These are phyloP conservation scores for Yamadazyma aaseri DNA, from an alignment of 1,139 yeast genomes.

Conservation along the genomic window DNA sequence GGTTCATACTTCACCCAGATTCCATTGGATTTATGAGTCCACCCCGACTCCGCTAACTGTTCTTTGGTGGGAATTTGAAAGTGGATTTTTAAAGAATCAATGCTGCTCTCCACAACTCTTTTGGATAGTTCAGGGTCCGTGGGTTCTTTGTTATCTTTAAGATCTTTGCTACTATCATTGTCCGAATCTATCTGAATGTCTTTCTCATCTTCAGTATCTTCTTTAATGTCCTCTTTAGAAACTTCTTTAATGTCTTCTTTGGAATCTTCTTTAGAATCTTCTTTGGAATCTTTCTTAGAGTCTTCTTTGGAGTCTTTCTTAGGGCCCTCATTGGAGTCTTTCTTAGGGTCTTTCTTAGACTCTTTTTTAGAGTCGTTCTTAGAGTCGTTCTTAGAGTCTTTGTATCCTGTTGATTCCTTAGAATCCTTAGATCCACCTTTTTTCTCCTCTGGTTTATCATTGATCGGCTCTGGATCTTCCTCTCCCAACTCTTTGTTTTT, in stretches of 20 bases:
- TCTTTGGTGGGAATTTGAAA: conserved; percentile 31
- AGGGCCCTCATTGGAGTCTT: background rate
- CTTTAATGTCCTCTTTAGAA: conserved; percentile 1
- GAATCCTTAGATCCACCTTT: conserved; percentile 17
- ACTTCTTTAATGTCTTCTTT: conserved; percentile 16
- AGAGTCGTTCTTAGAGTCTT: conserved; percentile 10
- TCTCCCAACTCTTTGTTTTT: conserved; percentile 1
- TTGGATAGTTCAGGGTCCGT: conserved; percentile 5
- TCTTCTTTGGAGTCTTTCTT: conserved; percentile 11
- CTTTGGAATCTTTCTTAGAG: conserved; percentile 21
- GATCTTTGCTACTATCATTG: conserved; percentile 12
- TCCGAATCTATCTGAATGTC: conserved; percentile 1
- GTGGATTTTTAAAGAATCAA: conserved; percentile 23
- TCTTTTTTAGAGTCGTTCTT: background rate
- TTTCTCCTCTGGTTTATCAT: conserved; percentile 20
- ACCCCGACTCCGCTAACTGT: conserved; percentile 31
- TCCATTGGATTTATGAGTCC: conserved; percentile 35
- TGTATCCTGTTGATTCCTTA: conserved; percentile 19
- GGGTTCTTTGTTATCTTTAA: conserved; percentile 9
- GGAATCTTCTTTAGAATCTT: conserved; percentile 10
- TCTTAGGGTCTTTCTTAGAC: conserved; percentile 1
- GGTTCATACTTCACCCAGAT: conserved; percentile 32
- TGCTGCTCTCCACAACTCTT: conserved; percentile 17
- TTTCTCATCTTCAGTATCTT: conserved; percentile 8
- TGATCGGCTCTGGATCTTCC: conserved; percentile 6